Evolutionary conservation across 176 grass and related monocot species (phyloP).

Genomic region (Ensete ventricosum): DNA sequence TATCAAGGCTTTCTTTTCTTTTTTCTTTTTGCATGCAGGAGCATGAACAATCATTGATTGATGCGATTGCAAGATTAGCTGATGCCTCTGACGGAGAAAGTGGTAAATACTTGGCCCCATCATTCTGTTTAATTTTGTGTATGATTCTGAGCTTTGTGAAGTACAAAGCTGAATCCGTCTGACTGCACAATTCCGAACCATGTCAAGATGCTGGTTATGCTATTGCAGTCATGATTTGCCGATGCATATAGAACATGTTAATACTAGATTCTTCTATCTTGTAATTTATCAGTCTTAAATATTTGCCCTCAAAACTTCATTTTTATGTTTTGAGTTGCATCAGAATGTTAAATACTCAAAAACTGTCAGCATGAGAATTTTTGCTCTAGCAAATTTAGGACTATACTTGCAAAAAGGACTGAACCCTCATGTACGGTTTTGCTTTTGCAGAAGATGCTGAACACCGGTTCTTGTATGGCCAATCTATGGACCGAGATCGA

Average conservation of each 20-base stretch:
- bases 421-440: neutral
- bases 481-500: conserved; percentile 26
- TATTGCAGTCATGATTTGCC: neutral
- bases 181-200: no score
- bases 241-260: neutral
- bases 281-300: no score
- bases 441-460: conserved; percentile 27
- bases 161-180: neutral
- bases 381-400: no score
- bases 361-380: no score
- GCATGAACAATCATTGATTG: conserved; percentile 19
- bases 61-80: conserved; percentile 16
- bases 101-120: conserved; percentile 13
- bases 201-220: no score
- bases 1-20: neutral
- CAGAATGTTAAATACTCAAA: no score
- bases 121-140: no score
- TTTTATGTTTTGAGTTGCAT: no score
- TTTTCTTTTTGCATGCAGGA: neutral
- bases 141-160: neutral
- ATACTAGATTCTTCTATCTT: neutral
- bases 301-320: no score
- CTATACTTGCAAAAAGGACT: no score
- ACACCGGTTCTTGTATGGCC: conserved; percentile 16
- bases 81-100: conserved; percentile 18